phyloP scores from a whole-genome alignment of 2,329 filamentous ascomycete species.

The Alternaria sp. region DNA sequence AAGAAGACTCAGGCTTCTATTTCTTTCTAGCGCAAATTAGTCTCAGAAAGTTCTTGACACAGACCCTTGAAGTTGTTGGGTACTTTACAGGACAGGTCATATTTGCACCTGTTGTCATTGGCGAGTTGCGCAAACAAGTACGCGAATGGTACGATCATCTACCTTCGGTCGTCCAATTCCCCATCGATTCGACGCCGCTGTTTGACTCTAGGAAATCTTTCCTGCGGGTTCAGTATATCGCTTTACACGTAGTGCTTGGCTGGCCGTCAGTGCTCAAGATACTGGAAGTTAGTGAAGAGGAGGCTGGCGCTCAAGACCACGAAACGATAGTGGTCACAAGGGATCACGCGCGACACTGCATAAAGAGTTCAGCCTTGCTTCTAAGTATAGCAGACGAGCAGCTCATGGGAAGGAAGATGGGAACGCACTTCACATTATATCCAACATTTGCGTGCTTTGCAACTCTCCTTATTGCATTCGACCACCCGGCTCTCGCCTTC shows the following conservation, averaged over 20 bases:
- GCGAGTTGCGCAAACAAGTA: constrained; percentile 37
- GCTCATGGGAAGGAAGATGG: constrained; percentile 34
- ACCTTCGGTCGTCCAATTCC: constrained; percentile 33
- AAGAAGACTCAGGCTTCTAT: constrained; percentile 38
- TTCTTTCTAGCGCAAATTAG: constrained; percentile 42
- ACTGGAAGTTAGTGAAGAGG: constrained; percentile 29
- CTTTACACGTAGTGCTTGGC: constrained; percentile 40
- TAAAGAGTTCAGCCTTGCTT: constrained; percentile 25
- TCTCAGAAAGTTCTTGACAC: constrained; percentile 38
- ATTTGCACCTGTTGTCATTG: constrained; percentile 36
- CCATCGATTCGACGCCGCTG: constrained; percentile 34
- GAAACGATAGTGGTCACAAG: constrained; percentile 26
- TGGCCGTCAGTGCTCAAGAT: constrained; percentile 39
- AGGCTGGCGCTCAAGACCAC: constrained; percentile 18
- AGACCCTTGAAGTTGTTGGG: constrained; percentile 41
- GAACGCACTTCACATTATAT: constrained; percentile 34
- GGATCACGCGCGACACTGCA: constrained; percentile 26
- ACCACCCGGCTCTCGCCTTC: constrained; percentile 28
- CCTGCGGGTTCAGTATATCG: constrained; percentile 38
- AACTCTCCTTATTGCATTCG: constrained; percentile 31
- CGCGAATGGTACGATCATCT: constrained; percentile 42
- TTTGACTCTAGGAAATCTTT: constrained; percentile 40
- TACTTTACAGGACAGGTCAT: constrained; percentile 37
- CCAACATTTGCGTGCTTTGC: constrained; percentile 32
- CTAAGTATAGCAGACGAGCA: constrained; percentile 36